Percentiles rank a stretch among this genome's conserved stretches.
Conservation (phyloP, 2,329 filamentous ascomycete species). For the Aureobasidium sp. region DNA sequence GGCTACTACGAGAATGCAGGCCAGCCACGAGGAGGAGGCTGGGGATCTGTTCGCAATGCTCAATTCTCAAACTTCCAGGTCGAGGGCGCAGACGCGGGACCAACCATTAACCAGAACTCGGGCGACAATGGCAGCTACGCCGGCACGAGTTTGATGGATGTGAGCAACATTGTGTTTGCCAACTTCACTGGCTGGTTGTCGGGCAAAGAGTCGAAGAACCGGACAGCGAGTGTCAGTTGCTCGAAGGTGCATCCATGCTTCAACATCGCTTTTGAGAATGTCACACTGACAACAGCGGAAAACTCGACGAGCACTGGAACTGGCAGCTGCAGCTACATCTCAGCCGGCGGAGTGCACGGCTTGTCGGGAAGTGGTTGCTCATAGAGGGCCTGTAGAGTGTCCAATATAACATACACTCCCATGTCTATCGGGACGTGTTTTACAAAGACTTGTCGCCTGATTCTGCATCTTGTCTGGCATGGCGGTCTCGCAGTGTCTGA, state of each 20-base stretch:
- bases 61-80: slow-evolving; percentile 44
- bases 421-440: background rate
- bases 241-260: slow-evolving; percentile 42
- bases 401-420: background rate
- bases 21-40: slow-evolving; percentile 43
- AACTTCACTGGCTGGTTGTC: slow-evolving; percentile 44
- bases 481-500: background rate
- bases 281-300: slow-evolving; percentile 25
- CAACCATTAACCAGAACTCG: slow-evolving; percentile 39
- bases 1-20: slow-evolving; percentile 40
- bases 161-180: slow-evolving; percentile 41
- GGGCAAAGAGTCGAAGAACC: slow-evolving; percentile 20
- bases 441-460: background rate
- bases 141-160: slow-evolving; percentile 43
- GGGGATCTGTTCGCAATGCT: slow-evolving; percentile 45
- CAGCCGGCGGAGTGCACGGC: slow-evolving; percentile 26
- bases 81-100: slow-evolving; percentile 35
- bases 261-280: slow-evolving; percentile 39
- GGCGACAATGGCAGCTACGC: slow-evolving; percentile 41
- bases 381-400: background rate
- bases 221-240: slow-evolving; percentile 38
- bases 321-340: slow-evolving; percentile 30
- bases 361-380: slow-evolving; percentile 9
- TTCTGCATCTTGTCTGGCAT: background rate
- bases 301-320: slow-evolving; percentile 26